Conservation (phyloP, 139 green algal species). For the Spirogloea muscicola region DNA sequence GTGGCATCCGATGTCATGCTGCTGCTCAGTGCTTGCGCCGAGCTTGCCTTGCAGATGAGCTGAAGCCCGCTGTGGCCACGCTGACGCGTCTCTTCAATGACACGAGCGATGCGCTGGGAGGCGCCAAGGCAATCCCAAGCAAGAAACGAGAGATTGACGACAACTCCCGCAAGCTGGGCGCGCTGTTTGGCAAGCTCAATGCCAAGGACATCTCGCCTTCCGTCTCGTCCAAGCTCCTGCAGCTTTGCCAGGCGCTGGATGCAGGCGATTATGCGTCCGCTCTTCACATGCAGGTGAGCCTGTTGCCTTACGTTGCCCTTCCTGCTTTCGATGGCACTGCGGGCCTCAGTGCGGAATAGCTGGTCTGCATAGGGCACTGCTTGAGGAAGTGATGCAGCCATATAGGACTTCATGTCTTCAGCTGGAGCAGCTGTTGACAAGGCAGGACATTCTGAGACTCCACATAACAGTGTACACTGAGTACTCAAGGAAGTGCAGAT, state of each 20-base stretch:
- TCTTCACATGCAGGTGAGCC: conserved; percentile 55
- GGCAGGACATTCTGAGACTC: no score
- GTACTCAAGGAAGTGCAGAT: no score
- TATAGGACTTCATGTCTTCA: no score
- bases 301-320: no score
- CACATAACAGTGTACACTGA: no score
- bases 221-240: conserved; percentile 71
- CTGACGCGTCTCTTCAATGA: conserved; percentile 70
- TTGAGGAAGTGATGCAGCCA: no score
- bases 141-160: conserved; percentile 95
- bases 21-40: no score
- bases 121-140: conserved; percentile 7
- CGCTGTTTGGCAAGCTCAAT: conserved; percentile 88
- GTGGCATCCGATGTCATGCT: no score
- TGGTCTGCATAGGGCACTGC: no score
- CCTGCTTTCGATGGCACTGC: not conserved
- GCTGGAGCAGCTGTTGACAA: no score
- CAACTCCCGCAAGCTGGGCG: conserved; percentile 78
- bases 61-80: conserved; percentile 60
- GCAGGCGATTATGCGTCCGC: conserved; percentile 71
- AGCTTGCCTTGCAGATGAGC: conserved; percentile 56
- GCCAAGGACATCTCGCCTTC: conserved; percentile 61
- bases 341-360: no score
- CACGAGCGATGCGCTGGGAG: conserved; percentile 21
- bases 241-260: conserved; percentile 76